Evolutionary conservation across 108 stramenopile genomes (phyloP), one percentile per base, ranked within the genome.

Genomic region (Cyclotella kingstonii): DNA sequence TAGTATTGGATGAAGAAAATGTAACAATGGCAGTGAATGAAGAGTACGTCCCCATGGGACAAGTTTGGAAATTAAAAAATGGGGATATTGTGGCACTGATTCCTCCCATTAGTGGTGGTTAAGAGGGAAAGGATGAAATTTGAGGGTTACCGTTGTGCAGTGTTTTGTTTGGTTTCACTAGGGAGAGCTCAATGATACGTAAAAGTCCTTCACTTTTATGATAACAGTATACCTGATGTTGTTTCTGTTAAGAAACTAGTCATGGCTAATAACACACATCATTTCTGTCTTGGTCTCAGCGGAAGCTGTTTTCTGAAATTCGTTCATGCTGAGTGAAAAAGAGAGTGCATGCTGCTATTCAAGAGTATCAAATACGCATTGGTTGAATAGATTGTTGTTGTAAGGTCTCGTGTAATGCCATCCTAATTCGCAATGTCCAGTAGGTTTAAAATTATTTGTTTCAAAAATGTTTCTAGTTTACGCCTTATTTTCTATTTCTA

Each of bases 71-170:
- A 8, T 60, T 93, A 23, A 84, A 86, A 23, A 52, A 70, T 30
- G 88, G 91, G 17, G 91, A 93, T 77, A 81, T 77, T 12, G 79
- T 93, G 3, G 91, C 91, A 2, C 59, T 93, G 49, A 93, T 93
- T 66, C 91, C 91, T 45, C 91, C 91, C 36, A 93, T 93, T 38
- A 84, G 83, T 45, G 91, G 91, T 39, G 91, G 84, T 17, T 87
- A 46, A 73, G 7, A 14, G 2, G 8, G 2, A 54, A 36, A 11
- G 11, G 11, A 7, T 11, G 10, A 14, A 40, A 5, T 21, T 0
- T 55, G 36, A 36, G 7, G 7, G 36, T 36, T 9, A 36, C 11
- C 11, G 36, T 7, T 9, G 7, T 36, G 36, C 36, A 7, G 11
- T 36, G 7, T 36, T 7, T 11, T 36, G 36, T 36, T 36, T 11